Percentiles rank a stretch among this genome's conserved stretches.
Evolutionary conservation across 768 basidiomycete species (phyloP).

Genomic region (Termitomyces sp.): DNA sequence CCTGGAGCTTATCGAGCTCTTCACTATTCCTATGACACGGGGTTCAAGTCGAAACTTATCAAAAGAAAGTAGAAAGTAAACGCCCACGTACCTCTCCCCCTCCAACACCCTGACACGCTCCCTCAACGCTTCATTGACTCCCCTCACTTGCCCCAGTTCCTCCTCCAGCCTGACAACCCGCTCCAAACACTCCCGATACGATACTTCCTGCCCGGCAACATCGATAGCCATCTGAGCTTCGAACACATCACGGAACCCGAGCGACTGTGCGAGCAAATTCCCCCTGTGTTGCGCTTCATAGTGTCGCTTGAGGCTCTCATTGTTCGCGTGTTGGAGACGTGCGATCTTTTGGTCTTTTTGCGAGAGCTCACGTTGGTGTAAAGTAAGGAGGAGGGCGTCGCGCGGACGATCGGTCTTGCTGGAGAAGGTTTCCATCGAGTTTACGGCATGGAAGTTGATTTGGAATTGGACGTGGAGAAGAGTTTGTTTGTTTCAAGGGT

Average conservation of each 20-base stretch:
- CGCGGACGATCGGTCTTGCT: conserved; percentile 28
- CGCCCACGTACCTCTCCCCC: neutral
- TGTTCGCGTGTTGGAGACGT: conserved; percentile 25
- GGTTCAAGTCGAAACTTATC: neutral
- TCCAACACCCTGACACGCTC: neutral
- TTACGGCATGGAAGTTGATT: conserved; percentile 2
- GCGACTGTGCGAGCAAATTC: conserved; percentile 29
- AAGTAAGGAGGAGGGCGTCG: conserved; percentile 29
- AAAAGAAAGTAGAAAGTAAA: neutral
- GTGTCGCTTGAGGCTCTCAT: conserved; percentile 30
- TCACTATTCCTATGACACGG: neutral
- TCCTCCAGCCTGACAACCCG: conserved; percentile 26
- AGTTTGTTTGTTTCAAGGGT: too few species aligned
- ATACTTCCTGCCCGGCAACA: conserved; percentile 24
- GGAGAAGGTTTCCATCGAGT: conserved; percentile 19
- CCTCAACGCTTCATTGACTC: conserved; percentile 18
- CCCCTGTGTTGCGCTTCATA: conserved; percentile 32
- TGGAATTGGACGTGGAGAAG: neutral
- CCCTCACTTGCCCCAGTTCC: conserved; percentile 17
- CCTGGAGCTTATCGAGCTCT: neutral
- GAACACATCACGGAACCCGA: conserved; percentile 38
- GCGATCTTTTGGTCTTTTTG: conserved; percentile 24
- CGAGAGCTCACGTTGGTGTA: conserved; percentile 26
- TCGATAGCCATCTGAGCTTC: conserved; percentile 39
- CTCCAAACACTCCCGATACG: conserved; percentile 31